Evolutionary conservation across 2,329 filamentous ascomycete species (phyloP).

Genomic region (Fonsecaea multimorphosa): DNA sequence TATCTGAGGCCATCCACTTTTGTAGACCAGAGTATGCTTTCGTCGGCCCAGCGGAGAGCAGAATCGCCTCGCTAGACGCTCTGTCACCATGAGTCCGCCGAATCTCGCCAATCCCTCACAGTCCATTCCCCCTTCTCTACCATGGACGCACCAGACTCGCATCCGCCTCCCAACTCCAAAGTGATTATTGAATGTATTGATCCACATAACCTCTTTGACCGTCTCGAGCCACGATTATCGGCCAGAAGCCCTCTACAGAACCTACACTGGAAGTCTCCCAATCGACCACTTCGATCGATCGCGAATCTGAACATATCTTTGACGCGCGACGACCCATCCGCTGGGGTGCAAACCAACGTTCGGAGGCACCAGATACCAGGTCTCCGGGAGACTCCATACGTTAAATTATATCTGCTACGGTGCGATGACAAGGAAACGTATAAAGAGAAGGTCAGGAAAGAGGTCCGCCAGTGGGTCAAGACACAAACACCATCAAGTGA

Average conservation of each 20-base stretch:
- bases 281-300: slow-evolving; percentile 89
- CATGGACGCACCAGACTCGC: slow-evolving; percentile 37
- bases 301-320: slow-evolving; percentile 90
- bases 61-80: slow-evolving; percentile 5
- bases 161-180: slow-evolving; percentile 50
- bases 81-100: slow-evolving; percentile 34
- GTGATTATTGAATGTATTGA: slow-evolving; percentile 96
- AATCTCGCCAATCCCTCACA: slow-evolving; percentile 4
- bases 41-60: background rate
- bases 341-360: slow-evolving; percentile 45
- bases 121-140: slow-evolving; percentile 25
- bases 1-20: background rate
- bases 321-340: slow-evolving; percentile 63
- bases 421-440: slow-evolving; percentile 97
- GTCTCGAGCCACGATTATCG: slow-evolving; percentile 77
- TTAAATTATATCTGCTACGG: slow-evolving; percentile 85
- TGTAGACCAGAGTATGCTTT: slow-evolving; percentile 21
- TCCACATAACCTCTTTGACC: slow-evolving; percentile 83
- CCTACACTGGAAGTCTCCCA: slow-evolving; percentile 95
- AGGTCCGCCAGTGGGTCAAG: slow-evolving; percentile 91
- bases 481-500: slow-evolving; percentile 46
- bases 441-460: slow-evolving; percentile 76
- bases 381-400: slow-evolving; percentile 86
- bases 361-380: slow-evolving; percentile 95
- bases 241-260: slow-evolving; percentile 84